Base-by-base conservation (phyloP, 176 grass and related monocot species). In the Carex myosuroides region DNA sequence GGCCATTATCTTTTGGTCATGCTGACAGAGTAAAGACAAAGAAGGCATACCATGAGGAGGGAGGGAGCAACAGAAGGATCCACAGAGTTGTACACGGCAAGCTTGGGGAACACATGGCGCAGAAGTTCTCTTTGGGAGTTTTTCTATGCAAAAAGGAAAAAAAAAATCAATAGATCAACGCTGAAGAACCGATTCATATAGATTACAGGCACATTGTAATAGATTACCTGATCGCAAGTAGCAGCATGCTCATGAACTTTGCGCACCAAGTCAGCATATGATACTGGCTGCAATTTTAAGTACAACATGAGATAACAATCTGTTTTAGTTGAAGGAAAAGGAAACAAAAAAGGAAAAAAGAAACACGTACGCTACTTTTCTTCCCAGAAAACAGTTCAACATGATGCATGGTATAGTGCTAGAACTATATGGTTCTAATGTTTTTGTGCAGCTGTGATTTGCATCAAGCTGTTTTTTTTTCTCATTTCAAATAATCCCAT, bases 31-130 rank as follows among this genome's bases (percentile, higher is more conserved):
- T 65, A 69, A 9, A 37, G 73, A 79, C 13, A 11, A 85, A 85
- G 3, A 81, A 72, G 54, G 53, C 68, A 86, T 92, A 95, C 96
- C 96, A 99, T 95, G 60, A 99, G 89, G 87, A 99, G 96, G 39
- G 96, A 99, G 42, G 96, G 96, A 87, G 96, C 96, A 50, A 99
- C 96, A 30, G 96, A 99, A 86, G 96, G 96, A 92, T 99, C 96
- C 55, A 99, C 96, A 17, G 96, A 99, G 89, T 99, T 99, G 83
- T 99, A 99, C 80, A 99, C 96, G 12, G 96, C 96, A 3, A 99
- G 93, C 88, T 99, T 99, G 12, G 96, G 96, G 61, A 99, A 99
- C 54, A 99, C 96, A 32, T 94, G 89, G 70, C 93, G 89, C 30
- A 99, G 85, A 16, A 99, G 90, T 89, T 95, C 91, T 86, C 87